Base-by-base conservation (phyloP, 306 rosid species). In the Ormosia semicastrata region DNA sequence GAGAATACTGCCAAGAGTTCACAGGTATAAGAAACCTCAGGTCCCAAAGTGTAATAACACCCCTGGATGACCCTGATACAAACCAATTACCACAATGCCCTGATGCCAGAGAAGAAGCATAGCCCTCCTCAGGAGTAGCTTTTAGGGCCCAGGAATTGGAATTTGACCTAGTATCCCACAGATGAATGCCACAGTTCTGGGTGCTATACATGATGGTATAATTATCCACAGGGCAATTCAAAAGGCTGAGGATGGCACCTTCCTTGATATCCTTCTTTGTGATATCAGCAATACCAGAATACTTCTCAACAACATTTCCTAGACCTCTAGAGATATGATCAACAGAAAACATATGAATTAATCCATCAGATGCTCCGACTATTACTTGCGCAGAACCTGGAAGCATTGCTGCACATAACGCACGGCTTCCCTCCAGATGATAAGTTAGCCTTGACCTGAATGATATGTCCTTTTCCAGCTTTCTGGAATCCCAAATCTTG, bases 351-450 rank as follows among this genome's bases (percentile, higher is more conserved):
- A 88, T 85, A 84, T 90, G 99, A 67, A 95, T 89, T 75, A 81
- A 85, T 65, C 99, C 98, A 92, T 93, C 97, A 85, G 97, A 93
- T 84, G 99, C 93, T 87, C 99, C 99, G 46, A 93, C 89, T 67
- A 95, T 85, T 73, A 95, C 97, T 87, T 90, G 99, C 15, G 96
- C 88, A 66, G 97, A 92, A 47, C 96, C 92, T 52, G 89, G 88
- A 82, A 95, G 94, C 95, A 93, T 93, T 74, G 93, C 66, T 75
- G 93, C 89, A 83, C 99, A 90, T 33, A 93, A 84, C 7, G 97
- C 97, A 36, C 92, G 93, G 86, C 97, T 95, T 88, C 99, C 97
- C 83, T 90, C 98, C 69, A 95, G 78, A 86, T 95, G 99, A 88
- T 95, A 95, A 79, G 99, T 93, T 75, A 95, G 82, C 91, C 90